phyloP scores from a whole-genome alignment of 306 rosid species.

The Crotalaria pallida region DNA sequence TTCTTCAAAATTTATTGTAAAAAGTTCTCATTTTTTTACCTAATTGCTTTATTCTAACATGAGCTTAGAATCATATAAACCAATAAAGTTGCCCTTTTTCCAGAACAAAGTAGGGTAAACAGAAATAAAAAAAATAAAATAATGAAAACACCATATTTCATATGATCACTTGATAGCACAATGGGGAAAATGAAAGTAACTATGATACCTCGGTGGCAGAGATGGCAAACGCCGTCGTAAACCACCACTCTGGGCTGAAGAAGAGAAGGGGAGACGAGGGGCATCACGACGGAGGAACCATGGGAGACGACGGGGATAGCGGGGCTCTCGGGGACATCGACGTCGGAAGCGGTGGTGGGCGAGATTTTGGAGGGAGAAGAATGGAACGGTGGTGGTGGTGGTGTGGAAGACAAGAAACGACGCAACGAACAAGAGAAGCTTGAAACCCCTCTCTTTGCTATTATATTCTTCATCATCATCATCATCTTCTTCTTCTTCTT shows the following conservation, averaged over 20 bases:
- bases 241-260: constrained; percentile 74
- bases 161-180: too few relatives aligned
- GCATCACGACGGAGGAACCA: constrained; percentile 3
- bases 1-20: not conserved
- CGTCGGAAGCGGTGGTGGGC: constrained; percentile 19
- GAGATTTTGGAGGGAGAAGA: constrained; percentile 15
- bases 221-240: constrained; percentile 72
- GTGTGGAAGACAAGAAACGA: constrained; percentile 17
- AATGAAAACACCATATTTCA: not conserved
- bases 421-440: constrained; percentile 26
- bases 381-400: not conserved
- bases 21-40: not conserved
- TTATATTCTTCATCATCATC: not conserved
- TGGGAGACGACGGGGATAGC: not conserved
- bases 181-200: not conserved
- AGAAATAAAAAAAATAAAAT: not conserved
- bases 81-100: not conserved
- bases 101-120: not conserved
- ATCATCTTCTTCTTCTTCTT: not conserved
- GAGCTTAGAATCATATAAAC: not conserved
- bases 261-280: constrained; percentile 25
- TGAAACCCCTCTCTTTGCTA: constrained; percentile 18
- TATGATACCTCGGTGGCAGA: constrained; percentile 59
- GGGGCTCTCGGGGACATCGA: constrained; percentile 3
- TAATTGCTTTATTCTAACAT: not conserved